Evolutionary conservation across 2,329 filamentous ascomycete species (phyloP), one percentile per base, ranked within the genome.

Genomic region (Colletotrichum brevisporum): DNA sequence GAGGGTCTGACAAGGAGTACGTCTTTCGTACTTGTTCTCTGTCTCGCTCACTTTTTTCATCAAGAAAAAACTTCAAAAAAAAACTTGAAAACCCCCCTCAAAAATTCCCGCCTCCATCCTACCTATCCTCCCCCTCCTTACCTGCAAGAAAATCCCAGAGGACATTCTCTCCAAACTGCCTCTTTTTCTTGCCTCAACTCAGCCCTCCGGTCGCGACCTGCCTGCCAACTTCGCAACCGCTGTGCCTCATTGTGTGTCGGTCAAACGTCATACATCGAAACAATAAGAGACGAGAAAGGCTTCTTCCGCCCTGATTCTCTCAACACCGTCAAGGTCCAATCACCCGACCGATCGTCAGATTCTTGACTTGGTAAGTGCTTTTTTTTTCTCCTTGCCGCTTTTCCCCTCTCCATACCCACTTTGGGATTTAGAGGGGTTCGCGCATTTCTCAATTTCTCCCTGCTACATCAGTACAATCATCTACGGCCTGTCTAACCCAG

Each of bases 11-110:
- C 84, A 84, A 84, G 85, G 84, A 86, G 86, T 86, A 84, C 86
- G 85, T 82, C 83, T 81, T 79, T 85, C 84, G 85, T 86, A 83
- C 85, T 85, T 82, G 79, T 83, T 86, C 84, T 87, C 85, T 89
- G 86, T 86, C 86, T 87, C 84, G 82, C 83, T 84, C 84, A 81
- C 81, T 83, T 85, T 82, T 83, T 83, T 78, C 78, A 78, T 80
- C 81, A 79, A 80, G 79, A 81, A 78, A 83, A 87, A 86, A 81
- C 80, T 81, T 82, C 77, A 80, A 85, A 89, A 89, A 89, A 90
- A 90, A 88, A 76, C 61, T 78, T 82, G 82, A 85, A 88, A 89
- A 89, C 80, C 79, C 73, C 77, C 78, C 53, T 67, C 68, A 74
- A 84, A 84, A 81, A 69, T 66, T 60, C 60, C 66, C 66, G 10